These are phyloP conservation scores for Russula ochroleuca DNA, from an alignment of 768 basidiomycete species.

Conservation along the genomic window DNA sequence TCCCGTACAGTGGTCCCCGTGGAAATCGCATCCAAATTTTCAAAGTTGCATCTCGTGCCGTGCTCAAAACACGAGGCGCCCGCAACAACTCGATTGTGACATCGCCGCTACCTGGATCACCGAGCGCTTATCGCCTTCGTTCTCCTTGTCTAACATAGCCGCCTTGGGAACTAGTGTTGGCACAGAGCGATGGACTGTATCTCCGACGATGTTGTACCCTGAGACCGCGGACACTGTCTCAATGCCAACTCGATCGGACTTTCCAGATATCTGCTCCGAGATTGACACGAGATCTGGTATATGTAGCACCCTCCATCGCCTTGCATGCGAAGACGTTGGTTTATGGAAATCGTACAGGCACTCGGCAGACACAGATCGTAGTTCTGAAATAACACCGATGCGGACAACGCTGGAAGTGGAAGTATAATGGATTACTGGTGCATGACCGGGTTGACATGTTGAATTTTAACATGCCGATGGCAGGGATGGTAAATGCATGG, in stretches of 20 bases:
- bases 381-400: not conserved
- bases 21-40: too few relatives aligned
- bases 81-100: too few relatives aligned
- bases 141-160: not conserved
- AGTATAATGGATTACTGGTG: conserved; percentile 10
- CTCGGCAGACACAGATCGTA: not conserved
- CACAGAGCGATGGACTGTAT: not conserved
- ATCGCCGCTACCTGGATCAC: too few relatives aligned
- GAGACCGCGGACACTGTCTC: not conserved
- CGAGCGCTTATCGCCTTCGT: not conserved
- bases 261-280: not conserved
- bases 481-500: conserved; percentile 8
- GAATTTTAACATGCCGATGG: not conserved
- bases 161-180: not conserved
- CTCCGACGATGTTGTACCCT: not conserved
- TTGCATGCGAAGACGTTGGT: not conserved
- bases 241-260: not conserved
- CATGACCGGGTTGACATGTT: not conserved
- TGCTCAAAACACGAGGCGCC: too few relatives aligned
- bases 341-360: not conserved
- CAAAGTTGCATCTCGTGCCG: too few relatives aligned
- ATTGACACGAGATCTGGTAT: not conserved
- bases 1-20: too few relatives aligned
- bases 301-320: not conserved
- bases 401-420: not conserved